Percentiles rank a stretch among this genome's conserved stretches.
These are phyloP conservation scores for Kurtzmaniella fragi DNA, from an alignment of 805 yeast genomes.

Conservation along the genomic window DNA sequence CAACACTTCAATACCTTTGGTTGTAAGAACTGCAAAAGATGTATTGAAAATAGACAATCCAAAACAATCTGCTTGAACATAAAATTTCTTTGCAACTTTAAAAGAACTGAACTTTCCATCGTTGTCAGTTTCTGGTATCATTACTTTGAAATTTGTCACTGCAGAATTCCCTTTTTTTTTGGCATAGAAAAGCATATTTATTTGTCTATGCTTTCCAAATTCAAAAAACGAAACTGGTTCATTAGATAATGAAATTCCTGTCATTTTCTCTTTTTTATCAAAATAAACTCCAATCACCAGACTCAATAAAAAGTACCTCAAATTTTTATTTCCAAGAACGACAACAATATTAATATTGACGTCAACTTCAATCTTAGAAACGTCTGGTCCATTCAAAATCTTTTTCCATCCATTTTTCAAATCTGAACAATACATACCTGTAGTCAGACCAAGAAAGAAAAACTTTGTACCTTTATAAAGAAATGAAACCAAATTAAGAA, in stretches of 20 bases:
- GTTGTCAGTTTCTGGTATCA: conserved; percentile 53
- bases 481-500: conserved; percentile 44
- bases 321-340: conserved; percentile 51
- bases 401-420: conserved; percentile 51
- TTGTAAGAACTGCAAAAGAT: conserved; percentile 61
- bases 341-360: conserved; percentile 52
- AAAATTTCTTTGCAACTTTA: conserved; percentile 39
- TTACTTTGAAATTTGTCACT: conserved; percentile 50
- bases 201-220: conserved; percentile 64
- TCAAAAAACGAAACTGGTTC: conserved; percentile 54
- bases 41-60: conserved; percentile 62
- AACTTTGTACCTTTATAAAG: conserved; percentile 40
- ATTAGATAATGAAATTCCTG: conserved; percentile 46
- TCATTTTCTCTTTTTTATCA: conserved; percentile 30
- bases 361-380: conserved; percentile 58
- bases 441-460: conserved; percentile 53
- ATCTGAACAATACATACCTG: conserved; percentile 59
- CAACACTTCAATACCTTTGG: conserved; percentile 62
- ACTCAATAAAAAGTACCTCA: conserved; percentile 61
- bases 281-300: conserved; percentile 57
- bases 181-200: conserved; percentile 52
- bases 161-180: conserved; percentile 46
- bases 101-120: conserved; percentile 39
- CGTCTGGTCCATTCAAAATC: conserved; percentile 47
- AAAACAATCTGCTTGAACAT: conserved; percentile 50